Percentiles rank a stretch among this genome's conserved stretches.
Conservation (phyloP, 2,329 filamentous ascomycete species). For the Cercospora sesami region DNA sequence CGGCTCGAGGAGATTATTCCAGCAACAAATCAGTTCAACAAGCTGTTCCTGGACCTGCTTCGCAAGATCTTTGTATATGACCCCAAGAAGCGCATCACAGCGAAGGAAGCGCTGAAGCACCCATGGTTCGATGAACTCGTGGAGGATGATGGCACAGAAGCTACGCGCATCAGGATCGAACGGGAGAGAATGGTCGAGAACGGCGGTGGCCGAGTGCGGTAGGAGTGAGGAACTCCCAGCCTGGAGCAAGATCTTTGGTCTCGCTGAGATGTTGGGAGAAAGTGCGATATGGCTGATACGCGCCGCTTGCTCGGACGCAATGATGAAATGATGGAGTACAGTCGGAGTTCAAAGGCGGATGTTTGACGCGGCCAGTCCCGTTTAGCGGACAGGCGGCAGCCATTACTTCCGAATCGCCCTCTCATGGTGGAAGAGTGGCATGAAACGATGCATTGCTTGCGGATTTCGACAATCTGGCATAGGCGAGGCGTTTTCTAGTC, state of each 20-base stretch:
- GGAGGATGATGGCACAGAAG: constrained; percentile 66
- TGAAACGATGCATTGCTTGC: constrained; percentile 17
- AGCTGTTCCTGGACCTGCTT: constrained; percentile 63
- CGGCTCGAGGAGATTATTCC: constrained; percentile 62
- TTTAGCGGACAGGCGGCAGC: not conserved
- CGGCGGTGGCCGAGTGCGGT: constrained; percentile 18
- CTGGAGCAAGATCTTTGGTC: not conserved
- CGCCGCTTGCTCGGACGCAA: not conserved
- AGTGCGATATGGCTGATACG: not conserved
- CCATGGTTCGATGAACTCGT: constrained; percentile 66
- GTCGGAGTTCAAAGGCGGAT: constrained; percentile 5
- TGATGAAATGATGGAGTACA: constrained; percentile 13
- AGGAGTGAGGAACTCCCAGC: not conserved
- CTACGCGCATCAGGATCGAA: constrained; percentile 53
- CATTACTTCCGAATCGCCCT: constrained; percentile 1
- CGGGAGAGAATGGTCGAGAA: constrained; percentile 31
- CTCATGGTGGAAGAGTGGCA: not conserved
- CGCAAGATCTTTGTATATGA: constrained; percentile 67
- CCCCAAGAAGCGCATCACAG: constrained; percentile 63
- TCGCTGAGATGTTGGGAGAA: not conserved
- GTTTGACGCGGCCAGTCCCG: not conserved
- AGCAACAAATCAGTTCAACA: constrained; percentile 58
- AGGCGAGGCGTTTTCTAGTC: constrained; percentile 14
- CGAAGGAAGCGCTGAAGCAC: constrained; percentile 64
- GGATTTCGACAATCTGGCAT: constrained; percentile 13